These are phyloP conservation scores for Diaporthe vaccinii DNA, from an alignment of 2,329 filamentous ascomycete genomes.

Conservation along the genomic window DNA sequence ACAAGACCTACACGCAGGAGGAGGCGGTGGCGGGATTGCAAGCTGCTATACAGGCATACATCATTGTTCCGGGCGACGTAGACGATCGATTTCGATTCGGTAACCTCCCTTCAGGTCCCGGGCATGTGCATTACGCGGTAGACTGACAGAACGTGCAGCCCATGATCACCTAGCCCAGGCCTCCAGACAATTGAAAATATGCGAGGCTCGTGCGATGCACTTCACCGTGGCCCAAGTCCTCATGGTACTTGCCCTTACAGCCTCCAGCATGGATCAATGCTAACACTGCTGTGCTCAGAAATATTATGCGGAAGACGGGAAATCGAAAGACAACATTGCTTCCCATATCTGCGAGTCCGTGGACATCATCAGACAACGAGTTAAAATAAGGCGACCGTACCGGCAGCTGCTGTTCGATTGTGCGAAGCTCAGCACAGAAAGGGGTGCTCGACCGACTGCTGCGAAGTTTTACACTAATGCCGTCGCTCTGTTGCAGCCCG, in stretches of 20 bases:
- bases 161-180: constrained; percentile 90
- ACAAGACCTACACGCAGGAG: constrained; percentile 70
- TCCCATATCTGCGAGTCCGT: constrained; percentile 85
- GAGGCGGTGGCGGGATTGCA: constrained; percentile 86
- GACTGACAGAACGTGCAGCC: constrained; percentile 52
- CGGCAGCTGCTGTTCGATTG: constrained; percentile 84
- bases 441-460: constrained; percentile 84
- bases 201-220: constrained; percentile 84
- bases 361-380: constrained; percentile 77
- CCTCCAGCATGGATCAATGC: background rate
- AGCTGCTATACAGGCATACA: constrained; percentile 81
- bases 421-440: constrained; percentile 83
- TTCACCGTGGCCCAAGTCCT: constrained; percentile 88
- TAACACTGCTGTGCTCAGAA: constrained; percentile 54
- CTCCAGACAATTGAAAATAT: constrained; percentile 77
- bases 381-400: constrained; percentile 74
- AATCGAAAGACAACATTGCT: constrained; percentile 79
- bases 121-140: background rate
- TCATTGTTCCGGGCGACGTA: constrained; percentile 84
- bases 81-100: constrained; percentile 88
- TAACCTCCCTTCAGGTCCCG: background rate
- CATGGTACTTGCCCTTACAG: constrained; percentile 54
- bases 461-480: constrained; percentile 85
- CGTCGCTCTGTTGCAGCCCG: constrained; percentile 81
- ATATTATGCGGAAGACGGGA: constrained; percentile 72